phyloP scores from a whole-genome alignment of 2,329 filamentous ascomycete genomes.

The Colletotrichum sp. region DNA sequence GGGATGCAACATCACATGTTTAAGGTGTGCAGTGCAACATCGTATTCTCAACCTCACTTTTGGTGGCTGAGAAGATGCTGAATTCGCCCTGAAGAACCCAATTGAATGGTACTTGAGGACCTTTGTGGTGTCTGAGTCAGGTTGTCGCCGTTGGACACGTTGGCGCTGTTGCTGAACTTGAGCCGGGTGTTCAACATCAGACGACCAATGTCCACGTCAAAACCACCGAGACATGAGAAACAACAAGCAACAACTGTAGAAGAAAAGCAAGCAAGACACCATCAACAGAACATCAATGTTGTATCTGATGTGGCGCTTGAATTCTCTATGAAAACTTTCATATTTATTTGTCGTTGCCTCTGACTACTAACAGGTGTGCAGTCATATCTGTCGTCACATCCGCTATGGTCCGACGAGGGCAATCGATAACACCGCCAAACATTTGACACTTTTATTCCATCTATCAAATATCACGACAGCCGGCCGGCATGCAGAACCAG shows the following conservation, averaged over 20 bases:
- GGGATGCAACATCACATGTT: not conserved
- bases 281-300: rapidly evolving
- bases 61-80: not conserved
- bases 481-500: no score
- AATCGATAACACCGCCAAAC: no score
- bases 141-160: not conserved
- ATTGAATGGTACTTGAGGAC: not conserved
- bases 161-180: not conserved
- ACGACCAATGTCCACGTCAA: not conserved
- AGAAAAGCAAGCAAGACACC: not conserved
- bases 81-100: not conserved
- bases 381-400: no score
- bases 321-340: no score
- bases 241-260: not conserved
- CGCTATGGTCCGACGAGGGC: no score
- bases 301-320: no score
- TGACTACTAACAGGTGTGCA: no score
- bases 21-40: not conserved
- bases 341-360: no score
- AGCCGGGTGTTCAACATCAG: not conserved
- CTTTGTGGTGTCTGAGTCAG: not conserved
- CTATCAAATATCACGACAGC: no score
- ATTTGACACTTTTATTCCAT: no score
- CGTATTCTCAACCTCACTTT: not conserved
- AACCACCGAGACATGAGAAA: not conserved